phyloP scores from a whole-genome alignment of 1,139 yeast species.

The Hyphopichia buzzinii region DNA sequence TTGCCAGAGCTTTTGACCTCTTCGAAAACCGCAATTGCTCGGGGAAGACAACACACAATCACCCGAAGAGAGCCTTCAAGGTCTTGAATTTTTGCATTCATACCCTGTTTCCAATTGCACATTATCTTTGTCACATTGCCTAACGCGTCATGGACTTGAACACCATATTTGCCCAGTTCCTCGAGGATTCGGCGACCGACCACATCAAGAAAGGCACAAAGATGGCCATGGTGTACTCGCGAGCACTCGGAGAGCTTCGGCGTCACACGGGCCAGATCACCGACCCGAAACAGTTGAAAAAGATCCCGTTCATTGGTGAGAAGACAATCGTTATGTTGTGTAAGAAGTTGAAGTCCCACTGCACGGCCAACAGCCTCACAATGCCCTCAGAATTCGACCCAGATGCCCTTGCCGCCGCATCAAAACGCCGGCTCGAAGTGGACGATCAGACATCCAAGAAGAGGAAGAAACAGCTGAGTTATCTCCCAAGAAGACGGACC shows the following conservation, averaged over 20 bases:
- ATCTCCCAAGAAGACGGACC: conserved; percentile 74
- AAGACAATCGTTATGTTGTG: conserved; percentile 51
- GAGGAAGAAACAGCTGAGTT: conserved; percentile 38
- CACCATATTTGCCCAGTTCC: conserved; percentile 48
- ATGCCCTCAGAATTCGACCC: conserved; percentile 38
- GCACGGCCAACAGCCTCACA: conserved; percentile 38
- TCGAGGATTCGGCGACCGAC: conserved; percentile 46
- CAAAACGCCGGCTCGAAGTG: conserved; percentile 4
- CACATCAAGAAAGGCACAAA: conserved; percentile 42
- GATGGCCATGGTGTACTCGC: conserved; percentile 42
- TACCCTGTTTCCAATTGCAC: too few species aligned
- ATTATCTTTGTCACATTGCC: too few species aligned
- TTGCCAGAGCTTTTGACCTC: too few species aligned
- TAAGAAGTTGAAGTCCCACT: conserved; percentile 41
- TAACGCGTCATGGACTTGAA: conserved; percentile 6
- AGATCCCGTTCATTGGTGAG: conserved; percentile 61
- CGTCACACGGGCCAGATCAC: conserved; percentile 36
- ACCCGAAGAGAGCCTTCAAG: too few species aligned
- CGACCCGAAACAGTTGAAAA: conserved; percentile 51
- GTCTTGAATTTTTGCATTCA: too few species aligned
- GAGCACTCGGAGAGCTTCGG: conserved; percentile 48
- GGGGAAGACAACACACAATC: too few species aligned
- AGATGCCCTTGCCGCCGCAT: conserved; percentile 7
- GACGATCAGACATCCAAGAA: conserved; percentile 5
- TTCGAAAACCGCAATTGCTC: too few species aligned